Evolutionary conservation across 257 asterid genomes (phyloP).

Genomic region (Nicotiana noctiflora): DNA sequence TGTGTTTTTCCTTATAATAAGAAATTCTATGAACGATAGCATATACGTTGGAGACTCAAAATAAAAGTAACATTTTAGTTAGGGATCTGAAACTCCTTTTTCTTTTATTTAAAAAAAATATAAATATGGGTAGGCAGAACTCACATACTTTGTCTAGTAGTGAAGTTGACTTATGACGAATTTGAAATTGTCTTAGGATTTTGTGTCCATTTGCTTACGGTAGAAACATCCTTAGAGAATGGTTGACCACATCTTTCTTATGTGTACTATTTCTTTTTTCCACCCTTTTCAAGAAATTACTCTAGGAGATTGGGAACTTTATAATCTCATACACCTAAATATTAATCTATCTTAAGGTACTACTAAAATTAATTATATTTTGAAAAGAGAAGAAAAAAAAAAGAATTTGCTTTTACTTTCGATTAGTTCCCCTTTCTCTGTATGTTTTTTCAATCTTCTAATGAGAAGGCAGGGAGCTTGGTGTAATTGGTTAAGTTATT

Average conservation of each 20-base stretch:
- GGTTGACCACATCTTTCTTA: not conserved
- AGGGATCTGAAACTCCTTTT: not conserved
- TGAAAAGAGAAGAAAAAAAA: not conserved
- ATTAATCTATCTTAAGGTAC: not conserved
- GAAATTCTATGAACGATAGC: not conserved
- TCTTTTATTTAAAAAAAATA: too few species aligned
- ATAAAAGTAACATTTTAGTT: not conserved
- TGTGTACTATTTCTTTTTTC: not conserved
- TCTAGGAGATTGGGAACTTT: not conserved
- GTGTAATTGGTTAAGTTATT: too few species aligned
- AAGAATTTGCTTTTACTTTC: not conserved
- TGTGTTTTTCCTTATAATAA: not conserved
- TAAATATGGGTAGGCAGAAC: slow-evolving; percentile 5
- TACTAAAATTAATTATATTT: not conserved
- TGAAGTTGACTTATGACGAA: slow-evolving; percentile 26
- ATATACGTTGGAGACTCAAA: not conserved
- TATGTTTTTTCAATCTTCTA: not conserved
- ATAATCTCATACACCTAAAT: not conserved
- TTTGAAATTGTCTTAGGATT: slow-evolving; percentile 15
- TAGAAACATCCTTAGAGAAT: slow-evolving; percentile 20
- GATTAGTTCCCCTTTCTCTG: not conserved
- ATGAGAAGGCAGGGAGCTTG: too few species aligned
- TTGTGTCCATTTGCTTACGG: slow-evolving; percentile 24
- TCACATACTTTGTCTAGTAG: slow-evolving; percentile 16
- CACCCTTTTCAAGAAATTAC: not conserved